Conservation (phyloP, 2,329 filamentous ascomycete species). For the Fusarium brevicatenulatum region DNA sequence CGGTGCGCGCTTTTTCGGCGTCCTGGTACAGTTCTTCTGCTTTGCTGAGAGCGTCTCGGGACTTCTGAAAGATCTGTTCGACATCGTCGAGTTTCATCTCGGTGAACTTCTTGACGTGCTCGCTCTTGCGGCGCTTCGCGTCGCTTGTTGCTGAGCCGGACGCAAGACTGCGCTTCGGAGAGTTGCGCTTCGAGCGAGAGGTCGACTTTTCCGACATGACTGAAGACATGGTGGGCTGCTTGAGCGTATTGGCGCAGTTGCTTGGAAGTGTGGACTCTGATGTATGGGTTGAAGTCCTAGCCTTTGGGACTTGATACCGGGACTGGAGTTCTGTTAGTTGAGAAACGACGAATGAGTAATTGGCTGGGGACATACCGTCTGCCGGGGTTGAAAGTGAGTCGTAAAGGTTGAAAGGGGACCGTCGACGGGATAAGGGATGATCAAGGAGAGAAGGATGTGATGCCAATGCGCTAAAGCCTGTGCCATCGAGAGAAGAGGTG, state of each 20-base stretch:
- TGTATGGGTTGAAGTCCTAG: rapidly evolving
- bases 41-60: not conserved
- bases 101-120: not conserved
- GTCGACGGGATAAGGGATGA: not conserved
- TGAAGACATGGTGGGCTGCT: rapidly evolving
- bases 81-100: not conserved
- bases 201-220: not conserved
- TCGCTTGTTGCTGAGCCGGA: not conserved
- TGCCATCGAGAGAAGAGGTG: not conserved
- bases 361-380: not conserved
- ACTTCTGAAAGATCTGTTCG: not conserved
- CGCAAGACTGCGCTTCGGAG: not conserved
- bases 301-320: too few relatives aligned
- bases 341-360: rapidly evolving
- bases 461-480: not conserved
- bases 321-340: not conserved
- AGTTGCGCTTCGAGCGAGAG: not conserved
- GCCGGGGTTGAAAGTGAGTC: not conserved
- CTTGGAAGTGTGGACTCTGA: rapidly evolving
- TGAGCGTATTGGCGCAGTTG: rapidly evolving
- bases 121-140: not conserved
- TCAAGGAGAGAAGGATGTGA: not conserved
- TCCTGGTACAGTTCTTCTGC: not conserved
- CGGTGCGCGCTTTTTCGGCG: not conserved
- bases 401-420: not conserved